A percentile compares a stretch with the other conserved stretches of the same genome.
Evolutionary conservation across 192 early-diverging fungal genomes (phyloP).

Genomic region (Diversispora eburnea): DNA sequence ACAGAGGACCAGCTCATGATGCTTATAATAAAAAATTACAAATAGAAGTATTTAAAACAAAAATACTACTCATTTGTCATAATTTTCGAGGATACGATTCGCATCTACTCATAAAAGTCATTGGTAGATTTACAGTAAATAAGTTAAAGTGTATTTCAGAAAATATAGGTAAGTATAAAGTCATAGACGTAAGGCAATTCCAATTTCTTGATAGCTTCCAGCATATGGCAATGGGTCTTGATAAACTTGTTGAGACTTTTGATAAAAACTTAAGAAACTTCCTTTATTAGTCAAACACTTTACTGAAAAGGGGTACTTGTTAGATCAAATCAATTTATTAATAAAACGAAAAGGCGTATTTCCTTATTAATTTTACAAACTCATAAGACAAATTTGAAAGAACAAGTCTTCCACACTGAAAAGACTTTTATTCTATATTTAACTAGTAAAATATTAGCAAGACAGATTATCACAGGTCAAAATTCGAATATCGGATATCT

Average conservation of each 20-base stretch:
- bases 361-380: constrained; percentile 6
- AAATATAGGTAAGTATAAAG: constrained; percentile 18
- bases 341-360: neutral
- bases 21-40: constrained; percentile 22
- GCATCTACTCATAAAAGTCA: constrained; percentile 14
- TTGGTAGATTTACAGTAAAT: constrained; percentile 5
- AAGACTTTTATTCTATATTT: constrained; percentile 17
- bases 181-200: constrained; percentile 2
- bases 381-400: constrained; percentile 7
- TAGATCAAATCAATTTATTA: constrained; percentile 23
- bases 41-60: constrained; percentile 16
- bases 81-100: constrained; percentile 16
- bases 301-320: constrained; percentile 10
- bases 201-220: constrained; percentile 19
- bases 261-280: constrained; percentile 10
- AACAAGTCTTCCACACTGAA: constrained; percentile 2
- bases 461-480: neutral
- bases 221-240: constrained; percentile 9
- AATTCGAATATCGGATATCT: too few species aligned
- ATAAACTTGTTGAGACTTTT: constrained; percentile 9
- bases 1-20: constrained; percentile 7
- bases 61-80: constrained; percentile 15
- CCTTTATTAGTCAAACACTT: neutral
- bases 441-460: constrained; percentile 24
- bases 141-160: constrained; percentile 21